Base-by-base conservation (phyloP, 2,329 filamentous ascomycete genomes). In the Neofusicoccum laricinum region DNA sequence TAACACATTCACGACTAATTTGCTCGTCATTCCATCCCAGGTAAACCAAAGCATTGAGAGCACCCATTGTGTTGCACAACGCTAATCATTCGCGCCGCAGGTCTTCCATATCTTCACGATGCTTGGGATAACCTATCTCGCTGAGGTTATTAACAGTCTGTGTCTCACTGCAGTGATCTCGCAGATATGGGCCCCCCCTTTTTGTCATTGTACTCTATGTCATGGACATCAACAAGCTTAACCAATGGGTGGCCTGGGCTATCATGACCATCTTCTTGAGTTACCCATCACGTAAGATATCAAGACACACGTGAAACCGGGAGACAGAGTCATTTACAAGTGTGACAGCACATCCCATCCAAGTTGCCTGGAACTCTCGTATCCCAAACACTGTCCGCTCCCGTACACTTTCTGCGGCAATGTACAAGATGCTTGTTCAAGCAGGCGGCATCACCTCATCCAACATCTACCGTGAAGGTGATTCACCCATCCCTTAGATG, bases 281-380 rank as follows among this genome's bases (percentile, higher is more conserved):
- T 10, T 81, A 78, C 63, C 80, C 77, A 11, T 79, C 38, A 32
- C 2, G 53, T 58, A 17, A 58, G 53, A 30, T 30, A 30, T 30
- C 3, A 5, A 19, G 2, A 38, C 4, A 30, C 1, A 72, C 32
- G 11, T 5, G 10, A 12, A 8, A 25, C 7, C 25, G 30, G 6
- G 61, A 68, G 0, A 43, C 57, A 25, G 36, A 8, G 66, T 79
- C 75, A 41, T 34, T 55, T 11, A 55, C 51, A 79, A 1, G 36
- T 11, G 5, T 38, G 4, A 11, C 15, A 58, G 53, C 53, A 2
- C 53, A 84, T 64, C 78, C 81, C 0, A 81, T 84, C 41, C 79
- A 82, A 67, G 81, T 82, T 3, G 79, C 72, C 21, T 83, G 81
- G 79, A 80, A 79, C 67, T 81, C 67, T 10, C 65, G 67, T 14